A percentile compares a stretch with the other conserved stretches of the same genome.
phyloP scores from a whole-genome alignment of 2,329 filamentous ascomycete species.

The Colletotrichum plurivorum region DNA sequence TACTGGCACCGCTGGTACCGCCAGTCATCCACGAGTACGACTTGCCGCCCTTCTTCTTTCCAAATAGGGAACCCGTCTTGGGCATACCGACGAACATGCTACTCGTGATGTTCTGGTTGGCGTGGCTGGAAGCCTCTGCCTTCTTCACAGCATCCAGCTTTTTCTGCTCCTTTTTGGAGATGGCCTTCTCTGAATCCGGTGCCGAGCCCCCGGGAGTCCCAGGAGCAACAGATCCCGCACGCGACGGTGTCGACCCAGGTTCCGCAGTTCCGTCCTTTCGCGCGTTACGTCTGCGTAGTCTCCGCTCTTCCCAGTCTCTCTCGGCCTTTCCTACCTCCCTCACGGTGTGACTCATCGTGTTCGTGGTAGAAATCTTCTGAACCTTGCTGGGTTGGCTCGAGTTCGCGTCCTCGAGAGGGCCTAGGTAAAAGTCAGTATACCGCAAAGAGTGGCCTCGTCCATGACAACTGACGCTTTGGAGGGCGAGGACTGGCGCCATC shows the following conservation, averaged over 20 bases:
- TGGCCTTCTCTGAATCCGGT: conserved; percentile 75
- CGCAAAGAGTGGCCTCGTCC: conserved; percentile 13
- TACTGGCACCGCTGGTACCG: conserved; percentile 66
- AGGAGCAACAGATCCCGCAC: conserved; percentile 70
- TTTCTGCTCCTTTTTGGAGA: conserved; percentile 89
- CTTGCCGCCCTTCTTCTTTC: conserved; percentile 74
- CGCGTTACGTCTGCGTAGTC: conserved; percentile 76
- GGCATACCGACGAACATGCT: conserved; percentile 79
- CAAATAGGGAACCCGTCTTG: conserved; percentile 68
- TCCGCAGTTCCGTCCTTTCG: conserved; percentile 71
- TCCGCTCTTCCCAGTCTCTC: conserved; percentile 79
- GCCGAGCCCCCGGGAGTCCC: conserved; percentile 74
- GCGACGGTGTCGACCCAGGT: conserved; percentile 61
- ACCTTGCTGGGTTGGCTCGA: conserved; percentile 59
- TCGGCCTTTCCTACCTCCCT: conserved; percentile 76
- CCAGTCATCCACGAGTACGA: conserved; percentile 84
- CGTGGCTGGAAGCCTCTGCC: conserved; percentile 83
- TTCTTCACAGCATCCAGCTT: conserved; percentile 83
- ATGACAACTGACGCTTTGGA: conserved; percentile 70
- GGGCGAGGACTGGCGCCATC: conserved; percentile 68
- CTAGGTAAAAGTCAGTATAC: conserved; percentile 49
- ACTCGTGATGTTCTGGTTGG: conserved; percentile 87
- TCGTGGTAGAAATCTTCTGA: conserved; percentile 63
- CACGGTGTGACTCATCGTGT: conserved; percentile 65
- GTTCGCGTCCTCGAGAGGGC: conserved; percentile 49